Conservation (phyloP, 352 stramenopile genomes). For the Aphanomyces astaci region DNA sequence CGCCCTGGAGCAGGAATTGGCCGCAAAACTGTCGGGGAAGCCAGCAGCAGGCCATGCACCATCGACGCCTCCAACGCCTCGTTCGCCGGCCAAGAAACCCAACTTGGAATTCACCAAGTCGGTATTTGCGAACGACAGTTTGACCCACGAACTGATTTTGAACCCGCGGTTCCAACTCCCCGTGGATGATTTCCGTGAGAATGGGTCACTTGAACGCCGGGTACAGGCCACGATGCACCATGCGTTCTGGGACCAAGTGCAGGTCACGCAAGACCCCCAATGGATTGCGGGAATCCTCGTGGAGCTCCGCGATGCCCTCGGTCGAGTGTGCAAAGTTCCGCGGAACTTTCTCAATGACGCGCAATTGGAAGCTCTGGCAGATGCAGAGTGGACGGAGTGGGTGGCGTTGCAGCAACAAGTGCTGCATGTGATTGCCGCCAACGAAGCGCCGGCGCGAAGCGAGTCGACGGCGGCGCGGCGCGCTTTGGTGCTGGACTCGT, state of each 20-base stretch:
- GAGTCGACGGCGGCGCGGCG: slow-evolving; percentile 39
- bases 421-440: slow-evolving; percentile 37
- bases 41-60: not conserved
- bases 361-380: not conserved
- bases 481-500: slow-evolving; percentile 28
- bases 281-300: slow-evolving; percentile 42
- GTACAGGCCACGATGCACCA: slow-evolving; percentile 47
- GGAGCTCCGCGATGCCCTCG: slow-evolving; percentile 43
- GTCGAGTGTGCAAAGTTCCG: slow-evolving; percentile 17
- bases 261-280: slow-evolving; percentile 38
- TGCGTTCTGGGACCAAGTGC: slow-evolving; percentile 63
- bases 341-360: too few species aligned
- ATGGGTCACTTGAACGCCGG: slow-evolving; percentile 23
- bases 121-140: slow-evolving; percentile 45
- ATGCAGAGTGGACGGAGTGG: slow-evolving; percentile 7
- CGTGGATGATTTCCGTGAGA: slow-evolving; percentile 1
- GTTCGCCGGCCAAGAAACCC: slow-evolving; percentile 29
- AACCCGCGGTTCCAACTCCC: slow-evolving; percentile 52
- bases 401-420: slow-evolving; percentile 26
- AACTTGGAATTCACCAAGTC: slow-evolving; percentile 24
- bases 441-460: slow-evolving; percentile 46
- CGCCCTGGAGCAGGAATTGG: slow-evolving; percentile 16
- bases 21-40: not conserved
- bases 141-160: slow-evolving; percentile 68
- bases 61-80: not conserved